Evolutionary conservation across 2,329 filamentous ascomycete genomes (phyloP).

Genomic region (Diaporthe batatas): DNA sequence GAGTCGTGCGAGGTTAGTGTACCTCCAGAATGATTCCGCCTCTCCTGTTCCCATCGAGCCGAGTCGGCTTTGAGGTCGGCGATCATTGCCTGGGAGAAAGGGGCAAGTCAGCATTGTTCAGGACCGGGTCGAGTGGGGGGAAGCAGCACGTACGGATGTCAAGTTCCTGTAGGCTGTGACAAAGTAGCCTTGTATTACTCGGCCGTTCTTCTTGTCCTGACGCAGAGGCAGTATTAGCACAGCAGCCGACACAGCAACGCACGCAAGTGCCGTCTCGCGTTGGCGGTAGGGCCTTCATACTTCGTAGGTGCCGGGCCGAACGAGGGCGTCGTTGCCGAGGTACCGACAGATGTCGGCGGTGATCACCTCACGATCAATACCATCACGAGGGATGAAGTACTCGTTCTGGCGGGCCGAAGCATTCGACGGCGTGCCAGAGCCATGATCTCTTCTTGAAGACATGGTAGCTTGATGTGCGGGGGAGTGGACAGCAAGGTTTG

Average conservation of each 20-base stretch:
- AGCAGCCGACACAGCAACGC: background rate
- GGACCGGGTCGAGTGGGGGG: background rate
- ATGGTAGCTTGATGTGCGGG: constrained; percentile 51
- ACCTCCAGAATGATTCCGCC: constrained; percentile 72
- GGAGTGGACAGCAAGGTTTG: constrained; percentile 25
- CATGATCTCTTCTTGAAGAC: constrained; percentile 54
- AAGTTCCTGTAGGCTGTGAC: constrained; percentile 85
- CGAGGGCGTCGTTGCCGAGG: constrained; percentile 84
- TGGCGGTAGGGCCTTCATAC: constrained; percentile 61
- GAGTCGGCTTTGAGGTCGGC: constrained; percentile 73
- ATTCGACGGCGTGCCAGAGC: constrained; percentile 49
- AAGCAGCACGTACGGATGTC: constrained; percentile 73
- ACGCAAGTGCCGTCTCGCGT: constrained; percentile 20
- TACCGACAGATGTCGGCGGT: constrained; percentile 88
- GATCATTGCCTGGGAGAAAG: constrained; percentile 68
- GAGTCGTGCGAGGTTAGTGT: constrained; percentile 66
- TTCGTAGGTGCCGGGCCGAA: constrained; percentile 80
- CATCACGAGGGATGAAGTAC: constrained; percentile 84
- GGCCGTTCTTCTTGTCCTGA: constrained; percentile 63
- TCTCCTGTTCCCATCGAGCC: constrained; percentile 72
- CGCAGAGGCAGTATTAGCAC: constrained; percentile 25
- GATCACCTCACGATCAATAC: constrained; percentile 87
- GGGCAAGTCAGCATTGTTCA: background rate
- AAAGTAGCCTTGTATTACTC: constrained; percentile 78
- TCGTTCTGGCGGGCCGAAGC: constrained; percentile 72